Percentiles rank a stretch among this genome's conserved stretches.
phyloP scores from a whole-genome alignment of 164 flowering plant species.

The Stephania japonica region DNA sequence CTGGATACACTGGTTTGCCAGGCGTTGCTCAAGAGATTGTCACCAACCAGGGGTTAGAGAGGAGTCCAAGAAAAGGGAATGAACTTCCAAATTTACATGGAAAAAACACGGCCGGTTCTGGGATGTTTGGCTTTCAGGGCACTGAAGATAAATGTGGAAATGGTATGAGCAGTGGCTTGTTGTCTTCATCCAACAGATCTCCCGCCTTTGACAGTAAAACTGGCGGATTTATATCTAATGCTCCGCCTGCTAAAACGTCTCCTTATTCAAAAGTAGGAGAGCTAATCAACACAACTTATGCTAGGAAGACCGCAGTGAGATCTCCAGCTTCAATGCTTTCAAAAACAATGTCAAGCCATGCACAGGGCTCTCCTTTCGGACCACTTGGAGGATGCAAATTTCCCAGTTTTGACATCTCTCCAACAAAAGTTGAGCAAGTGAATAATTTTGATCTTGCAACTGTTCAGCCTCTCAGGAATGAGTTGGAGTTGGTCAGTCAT shows the following conservation, averaged over 20 bases:
- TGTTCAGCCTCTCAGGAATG: slow-evolving; percentile 17
- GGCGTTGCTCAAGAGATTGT: slow-evolving; percentile 10
- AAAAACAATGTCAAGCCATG: slow-evolving; percentile 21
- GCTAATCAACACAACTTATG: slow-evolving; percentile 21
- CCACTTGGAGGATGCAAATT: slow-evolving; percentile 8
- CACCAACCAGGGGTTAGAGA: slow-evolving; percentile 6
- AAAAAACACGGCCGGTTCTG: slow-evolving; percentile 10
- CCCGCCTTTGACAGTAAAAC: slow-evolving; percentile 16
- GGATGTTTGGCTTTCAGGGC: slow-evolving; percentile 11
- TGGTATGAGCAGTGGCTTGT: slow-evolving; percentile 13
- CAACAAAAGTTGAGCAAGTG: slow-evolving; percentile 13
- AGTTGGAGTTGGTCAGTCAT: slow-evolving; percentile 10
- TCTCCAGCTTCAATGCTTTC: slow-evolving; percentile 21
- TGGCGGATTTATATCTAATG: slow-evolving; percentile 19
- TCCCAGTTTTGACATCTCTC: slow-evolving; percentile 7
- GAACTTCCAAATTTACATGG: slow-evolving; percentile 14
- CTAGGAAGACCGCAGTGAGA: slow-evolving; percentile 35
- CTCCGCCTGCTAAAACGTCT: slow-evolving; percentile 23
- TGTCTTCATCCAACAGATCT: slow-evolving; percentile 12
- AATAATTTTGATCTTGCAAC: slow-evolving; percentile 12
- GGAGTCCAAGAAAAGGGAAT: slow-evolving; percentile 22
- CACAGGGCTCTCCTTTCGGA: slow-evolving; percentile 17
- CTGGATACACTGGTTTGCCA: slow-evolving; percentile 14
- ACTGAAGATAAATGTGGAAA: slow-evolving; percentile 5
- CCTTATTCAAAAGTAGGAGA: slow-evolving; percentile 22